Base-by-base conservation (phyloP, 805 yeast genomes). In the Candida corydali region DNA sequence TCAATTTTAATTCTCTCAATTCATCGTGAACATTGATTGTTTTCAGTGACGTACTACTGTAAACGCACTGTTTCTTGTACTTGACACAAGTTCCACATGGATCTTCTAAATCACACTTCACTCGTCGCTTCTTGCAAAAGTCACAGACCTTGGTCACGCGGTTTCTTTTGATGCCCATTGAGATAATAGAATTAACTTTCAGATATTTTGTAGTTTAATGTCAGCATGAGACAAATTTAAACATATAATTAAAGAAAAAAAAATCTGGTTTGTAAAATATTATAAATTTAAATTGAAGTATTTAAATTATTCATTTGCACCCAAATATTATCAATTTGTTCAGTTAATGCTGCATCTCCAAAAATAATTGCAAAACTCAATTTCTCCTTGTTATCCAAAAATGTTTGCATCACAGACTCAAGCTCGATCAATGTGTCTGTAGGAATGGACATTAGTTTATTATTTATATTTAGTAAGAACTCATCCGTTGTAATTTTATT, bases 71-170 rank as follows among this genome's bases (percentile, higher is more conserved):
- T 10, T 32, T 32, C 12, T 24, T 32, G 35, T 59, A 57, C 32
- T 52, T 58, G 14, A 54, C 40, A 43, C 71, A 65, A 8, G 64
- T 45, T 14, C 56, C 47, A 35, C 71, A 65, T 1, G 70, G 70
- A 26, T 48, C 43, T 8, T 55, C 56, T 18, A 58, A 47, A 42
- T 65, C 67, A 48, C 71, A 65, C 32, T 54, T 61, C 28, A 63
- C 64, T 41, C 65, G 64, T 26, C 70, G 44, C 32, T 47, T 47
- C 42, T 57, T 57, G 45, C 71, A 65, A 35, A 57, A 61, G 28
- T 49, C 51, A 45, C 71, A 65, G 4, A 32, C 34, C 12, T 32
- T 32, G 3, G 34, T 32, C 3, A 32, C n/a, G 4, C 34, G 16
- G 12, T 17, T 17, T 16, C 34, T 19, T 17, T 32, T 32, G 28